These are phyloP conservation scores for Trametes cinnabarina DNA, from an alignment of 768 basidiomycete genomes.

Conservation along the genomic window DNA sequence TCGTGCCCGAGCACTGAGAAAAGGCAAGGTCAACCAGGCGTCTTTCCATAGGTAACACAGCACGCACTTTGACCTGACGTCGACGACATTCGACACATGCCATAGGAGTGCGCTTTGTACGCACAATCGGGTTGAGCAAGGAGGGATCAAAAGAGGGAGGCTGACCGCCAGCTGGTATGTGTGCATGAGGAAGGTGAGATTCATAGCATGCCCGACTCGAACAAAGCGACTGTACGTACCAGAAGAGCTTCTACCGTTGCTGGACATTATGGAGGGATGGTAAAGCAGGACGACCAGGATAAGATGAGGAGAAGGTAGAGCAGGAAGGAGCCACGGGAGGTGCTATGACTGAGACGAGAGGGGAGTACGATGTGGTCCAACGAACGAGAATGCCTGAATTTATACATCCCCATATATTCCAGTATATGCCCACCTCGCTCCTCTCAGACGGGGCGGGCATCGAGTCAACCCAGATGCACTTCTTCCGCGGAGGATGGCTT, in stretches of 20 bases:
- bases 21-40: not conserved
- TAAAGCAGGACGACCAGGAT: not conserved
- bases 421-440: not conserved
- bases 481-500: constrained; percentile 1
- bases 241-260: not conserved
- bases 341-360: constrained; percentile 7
- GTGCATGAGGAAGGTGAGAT: not conserved
- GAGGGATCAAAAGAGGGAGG: constrained; percentile 11
- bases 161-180: not conserved
- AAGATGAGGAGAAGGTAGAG: not conserved
- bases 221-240: not conserved
- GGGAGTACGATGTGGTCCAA: constrained; percentile 12
- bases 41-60: not conserved
- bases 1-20: constrained; percentile 26
- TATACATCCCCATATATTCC: constrained; percentile 16
- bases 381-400: constrained; percentile 13
- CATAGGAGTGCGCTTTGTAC: constrained; percentile 44
- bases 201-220: not conserved
- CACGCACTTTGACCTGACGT: constrained; percentile 53
- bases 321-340: not conserved
- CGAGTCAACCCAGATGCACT: constrained; percentile 5
- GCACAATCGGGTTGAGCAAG: constrained; percentile 27
- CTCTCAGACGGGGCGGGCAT: not conserved
- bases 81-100: constrained; percentile 55
- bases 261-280: not conserved